These are phyloP conservation scores for Chytriomyces sp. DNA, from an alignment of 192 early-diverging fungal genomes.

Conservation along the genomic window DNA sequence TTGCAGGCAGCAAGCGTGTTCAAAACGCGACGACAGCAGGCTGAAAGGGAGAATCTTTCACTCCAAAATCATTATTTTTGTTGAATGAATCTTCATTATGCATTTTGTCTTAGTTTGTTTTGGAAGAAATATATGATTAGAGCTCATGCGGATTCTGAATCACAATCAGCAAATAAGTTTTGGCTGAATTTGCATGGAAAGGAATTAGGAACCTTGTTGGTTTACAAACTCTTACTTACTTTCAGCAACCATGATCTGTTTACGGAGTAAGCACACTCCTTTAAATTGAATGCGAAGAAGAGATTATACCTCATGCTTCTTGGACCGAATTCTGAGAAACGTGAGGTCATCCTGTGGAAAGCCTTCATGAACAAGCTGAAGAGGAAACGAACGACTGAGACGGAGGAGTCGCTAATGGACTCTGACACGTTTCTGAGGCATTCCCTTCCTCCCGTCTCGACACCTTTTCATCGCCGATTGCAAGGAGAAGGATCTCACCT, in stretches of 20 bases:
- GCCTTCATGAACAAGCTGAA: neutral
- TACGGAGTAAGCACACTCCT: neutral
- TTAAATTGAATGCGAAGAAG: neutral
- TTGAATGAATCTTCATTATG: too few species aligned
- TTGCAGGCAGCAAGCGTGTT: too few species aligned
- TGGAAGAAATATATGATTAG: too few species aligned
- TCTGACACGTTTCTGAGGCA: neutral
- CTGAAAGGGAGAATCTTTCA: too few species aligned
- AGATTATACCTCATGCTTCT: constrained; percentile 36
- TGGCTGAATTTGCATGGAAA: constrained; percentile 24
- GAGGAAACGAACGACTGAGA: neutral
- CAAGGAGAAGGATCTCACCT: constrained; percentile 32
- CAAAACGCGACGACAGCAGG: too few species aligned
- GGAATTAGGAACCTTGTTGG: neutral
- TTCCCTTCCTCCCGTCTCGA: neutral
- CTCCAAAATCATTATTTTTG: too few species aligned
- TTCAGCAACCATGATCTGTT: constrained; percentile 48
- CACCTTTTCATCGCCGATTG: neutral
- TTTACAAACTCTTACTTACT: constrained; percentile 29
- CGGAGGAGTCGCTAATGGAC: neutral
- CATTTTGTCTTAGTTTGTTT: too few species aligned
- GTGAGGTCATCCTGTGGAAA: constrained; percentile 40
- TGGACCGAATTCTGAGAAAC: constrained; percentile 40
- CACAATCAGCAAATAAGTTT: constrained; percentile 42
- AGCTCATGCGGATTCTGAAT: constrained; percentile 47